Conservation (phyloP, 768 basidiomycete species). For the Austroboletus eburneus region DNA sequence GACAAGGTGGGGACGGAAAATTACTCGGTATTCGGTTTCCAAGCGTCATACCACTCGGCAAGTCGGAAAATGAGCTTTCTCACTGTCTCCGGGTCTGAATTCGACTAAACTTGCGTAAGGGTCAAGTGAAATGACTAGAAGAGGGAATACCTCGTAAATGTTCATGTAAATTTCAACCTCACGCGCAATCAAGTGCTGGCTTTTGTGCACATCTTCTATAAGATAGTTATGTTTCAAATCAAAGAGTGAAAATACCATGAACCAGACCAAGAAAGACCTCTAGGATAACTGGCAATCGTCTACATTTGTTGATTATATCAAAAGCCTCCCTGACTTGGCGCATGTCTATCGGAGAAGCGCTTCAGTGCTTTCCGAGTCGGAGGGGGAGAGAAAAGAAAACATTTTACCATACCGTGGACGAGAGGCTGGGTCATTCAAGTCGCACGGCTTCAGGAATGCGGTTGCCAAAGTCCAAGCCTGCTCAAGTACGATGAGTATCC, state of each 20-base stretch:
- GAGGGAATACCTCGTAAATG: conserved; percentile 54
- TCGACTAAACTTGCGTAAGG: conserved; percentile 33
- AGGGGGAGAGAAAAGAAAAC: conserved; percentile 3
- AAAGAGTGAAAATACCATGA: background rate
- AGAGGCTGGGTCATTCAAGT: conserved; percentile 40
- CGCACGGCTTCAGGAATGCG: conserved; percentile 51
- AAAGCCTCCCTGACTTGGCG: conserved; percentile 52
- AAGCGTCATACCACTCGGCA: conserved; percentile 70
- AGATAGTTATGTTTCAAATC: background rate
- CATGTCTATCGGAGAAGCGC: conserved; percentile 37
- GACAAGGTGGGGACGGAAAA: conserved; percentile 18
- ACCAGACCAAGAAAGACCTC: conserved; percentile 68
- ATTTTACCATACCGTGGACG: conserved; percentile 27
- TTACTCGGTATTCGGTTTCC: conserved; percentile 66
- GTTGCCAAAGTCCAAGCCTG: conserved; percentile 61
- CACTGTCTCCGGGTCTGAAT: conserved; percentile 46
- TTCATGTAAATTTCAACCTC: conserved; percentile 58
- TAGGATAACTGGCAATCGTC: conserved; percentile 58
- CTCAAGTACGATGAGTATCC: conserved; percentile 2
- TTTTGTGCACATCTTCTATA: conserved; percentile 59
- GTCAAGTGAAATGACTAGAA: background rate
- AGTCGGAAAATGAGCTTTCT: conserved; percentile 54
- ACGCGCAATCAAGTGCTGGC: conserved; percentile 52
- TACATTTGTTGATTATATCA: conserved; percentile 51
- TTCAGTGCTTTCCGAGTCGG: background rate